A percentile compares a stretch with the other conserved stretches of the same genome.
phyloP scores from a whole-genome alignment of 1,139 yeast species.

The Saccharomyces hybrid region DNA sequence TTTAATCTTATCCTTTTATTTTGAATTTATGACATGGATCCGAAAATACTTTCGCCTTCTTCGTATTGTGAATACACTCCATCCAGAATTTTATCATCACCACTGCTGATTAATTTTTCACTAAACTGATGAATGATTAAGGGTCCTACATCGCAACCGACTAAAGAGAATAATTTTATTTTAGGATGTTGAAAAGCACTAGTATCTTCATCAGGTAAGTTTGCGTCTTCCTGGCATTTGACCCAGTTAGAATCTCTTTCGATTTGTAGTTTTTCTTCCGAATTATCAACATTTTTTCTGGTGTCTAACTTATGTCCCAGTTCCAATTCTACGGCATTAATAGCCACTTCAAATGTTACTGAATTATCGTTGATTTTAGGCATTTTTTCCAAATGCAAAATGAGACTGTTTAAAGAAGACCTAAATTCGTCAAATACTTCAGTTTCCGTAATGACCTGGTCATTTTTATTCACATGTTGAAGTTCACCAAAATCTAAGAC shows the following conservation, averaged over 20 bases:
- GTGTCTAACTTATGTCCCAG: constrained; percentile 20
- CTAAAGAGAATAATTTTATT: constrained; percentile 24
- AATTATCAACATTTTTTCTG: constrained; percentile 7
- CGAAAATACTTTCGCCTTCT: background rate
- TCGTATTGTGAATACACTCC: background rate
- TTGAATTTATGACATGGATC: background rate
- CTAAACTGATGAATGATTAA: constrained; percentile 23
- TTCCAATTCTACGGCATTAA: constrained; percentile 23
- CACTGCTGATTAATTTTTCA: constrained; percentile 13
- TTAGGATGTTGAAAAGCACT: constrained; percentile 11
- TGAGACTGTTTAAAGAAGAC: constrained; percentile 26
- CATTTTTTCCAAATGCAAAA: constrained; percentile 21
- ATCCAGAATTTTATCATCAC: background rate
- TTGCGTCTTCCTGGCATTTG: constrained; percentile 20
- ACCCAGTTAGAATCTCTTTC: constrained; percentile 30
- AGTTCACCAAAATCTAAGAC: constrained; percentile 30
- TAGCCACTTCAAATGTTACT: constrained; percentile 25
- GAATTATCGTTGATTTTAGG: constrained; percentile 20
- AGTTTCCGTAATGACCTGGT: constrained; percentile 15
- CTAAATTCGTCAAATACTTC: constrained; percentile 29
- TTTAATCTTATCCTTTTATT: background rate
- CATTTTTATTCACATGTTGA: constrained; percentile 14
- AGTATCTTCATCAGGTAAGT: constrained; percentile 8
- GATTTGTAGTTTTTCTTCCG: constrained; percentile 13
- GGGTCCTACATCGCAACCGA: constrained; percentile 29